These are phyloP conservation scores for Penicillium riverlandense DNA, from an alignment of 495 filamentous ascomycete species.

Conservation along the genomic window DNA sequence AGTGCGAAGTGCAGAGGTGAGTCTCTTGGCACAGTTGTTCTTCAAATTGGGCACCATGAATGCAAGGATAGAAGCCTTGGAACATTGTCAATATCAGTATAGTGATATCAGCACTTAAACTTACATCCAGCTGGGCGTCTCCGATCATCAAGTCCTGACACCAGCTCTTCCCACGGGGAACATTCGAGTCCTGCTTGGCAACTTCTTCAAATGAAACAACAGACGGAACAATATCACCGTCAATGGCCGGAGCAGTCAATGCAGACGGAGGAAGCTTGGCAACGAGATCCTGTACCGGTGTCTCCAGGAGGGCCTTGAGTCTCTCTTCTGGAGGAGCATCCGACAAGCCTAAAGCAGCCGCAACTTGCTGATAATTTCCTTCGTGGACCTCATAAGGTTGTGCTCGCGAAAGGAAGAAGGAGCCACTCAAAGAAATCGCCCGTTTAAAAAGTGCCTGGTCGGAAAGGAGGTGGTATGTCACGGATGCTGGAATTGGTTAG, in stretches of 20 bases:
- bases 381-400: constrained; percentile 25
- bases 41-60: constrained; percentile 18
- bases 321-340: constrained; percentile 19
- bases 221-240: constrained; percentile 27
- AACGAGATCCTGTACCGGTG: constrained; percentile 25
- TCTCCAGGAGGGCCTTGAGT: constrained; percentile 23
- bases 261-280: constrained; percentile 19
- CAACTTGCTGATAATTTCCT: constrained; percentile 25
- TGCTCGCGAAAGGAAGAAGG: constrained; percentile 22
- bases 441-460: constrained; percentile 31
- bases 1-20: constrained; percentile 17
- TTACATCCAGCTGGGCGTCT: constrained; percentile 33
- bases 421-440: constrained; percentile 32
- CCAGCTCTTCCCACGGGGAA: constrained; percentile 19
- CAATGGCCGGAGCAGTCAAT: constrained; percentile 17
- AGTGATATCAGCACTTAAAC: not conserved
- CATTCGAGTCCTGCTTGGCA: constrained; percentile 8
- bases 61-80: constrained; percentile 20
- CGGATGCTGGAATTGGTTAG: constrained; percentile 17
- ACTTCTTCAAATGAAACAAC: constrained; percentile 17
- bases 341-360: constrained; percentile 28
- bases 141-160: constrained; percentile 38
- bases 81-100: too few relatives aligned
- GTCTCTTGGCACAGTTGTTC: constrained; percentile 21
- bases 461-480: constrained; percentile 32